phyloP scores from a whole-genome alignment of 179 eudicot species.

The Beta lomatogona region DNA sequence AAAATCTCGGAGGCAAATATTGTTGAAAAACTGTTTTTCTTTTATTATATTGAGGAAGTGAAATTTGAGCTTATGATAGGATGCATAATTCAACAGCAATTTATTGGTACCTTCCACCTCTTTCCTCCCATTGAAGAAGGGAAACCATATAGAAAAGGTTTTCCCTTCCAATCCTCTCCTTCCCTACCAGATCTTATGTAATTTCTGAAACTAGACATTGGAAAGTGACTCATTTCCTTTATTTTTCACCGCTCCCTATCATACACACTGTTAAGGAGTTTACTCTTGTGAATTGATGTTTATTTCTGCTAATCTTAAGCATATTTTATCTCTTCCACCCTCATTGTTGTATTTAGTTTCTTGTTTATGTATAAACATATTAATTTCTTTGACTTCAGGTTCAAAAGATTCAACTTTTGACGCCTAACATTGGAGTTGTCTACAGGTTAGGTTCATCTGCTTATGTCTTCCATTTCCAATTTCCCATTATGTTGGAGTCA shows the following conservation, averaged over 20 bases:
- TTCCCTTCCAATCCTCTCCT: no score
- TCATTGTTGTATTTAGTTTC: not conserved
- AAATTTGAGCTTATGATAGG: no score
- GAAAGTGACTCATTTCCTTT: not conserved
- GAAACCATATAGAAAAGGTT: no score
- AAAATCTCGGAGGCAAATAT: no score
- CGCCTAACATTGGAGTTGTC: slow-evolving; percentile 95
- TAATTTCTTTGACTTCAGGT: slow-evolving; percentile 49
- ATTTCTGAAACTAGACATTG: no score
- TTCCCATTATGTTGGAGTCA: no score
- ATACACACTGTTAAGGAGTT: not conserved
- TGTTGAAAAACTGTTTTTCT: no score
- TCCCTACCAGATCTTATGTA: no score
- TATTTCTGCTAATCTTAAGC: not conserved
- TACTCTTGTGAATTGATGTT: not conserved
- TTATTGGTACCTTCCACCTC: no score
- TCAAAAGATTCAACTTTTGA: slow-evolving; percentile 89
- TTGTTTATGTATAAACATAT: not conserved
- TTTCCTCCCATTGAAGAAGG: no score
- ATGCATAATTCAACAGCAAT: no score
- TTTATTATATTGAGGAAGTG: no score
- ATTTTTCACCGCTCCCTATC: not conserved
- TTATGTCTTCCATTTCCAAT: not conserved
- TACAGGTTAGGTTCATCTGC: slow-evolving; percentile 59
- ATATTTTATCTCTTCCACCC: not conserved